Evolutionary conservation across 352 stramenopile species (phyloP), one percentile per base, ranked within the genome.

Genomic region (Phytophthora capsici): DNA sequence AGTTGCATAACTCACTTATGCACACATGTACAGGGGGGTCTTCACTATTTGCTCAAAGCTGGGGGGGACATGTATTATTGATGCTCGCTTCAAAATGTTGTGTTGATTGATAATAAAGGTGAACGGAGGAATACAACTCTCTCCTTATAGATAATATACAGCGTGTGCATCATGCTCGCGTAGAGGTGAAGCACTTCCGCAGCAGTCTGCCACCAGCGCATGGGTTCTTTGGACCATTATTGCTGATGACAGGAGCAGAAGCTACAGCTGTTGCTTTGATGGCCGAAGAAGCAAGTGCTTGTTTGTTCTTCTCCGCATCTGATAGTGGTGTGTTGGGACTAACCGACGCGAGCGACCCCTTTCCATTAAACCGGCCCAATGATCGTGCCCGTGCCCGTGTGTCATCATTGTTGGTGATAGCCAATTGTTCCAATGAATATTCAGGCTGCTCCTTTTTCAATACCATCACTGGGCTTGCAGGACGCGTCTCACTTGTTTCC

Each of bases 91-190:
- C 28, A 34, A 34, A 34, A 34, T 34, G 28, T 8, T 32, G n/a
- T 62, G 26, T 61, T 28, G 54, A 51, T 58, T 59, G 47, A 58
- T 73, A 60, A 54, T 51, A 44, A 19, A 41, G 40, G 38, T 44
- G 40, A 34, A 47, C 30, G 38, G 57, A 50, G 58, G 34, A 47
- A 14, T 16, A 17, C 25, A 40, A 26, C 19, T 32, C 25, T 23
- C 54, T 40, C 30, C 61, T 76, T 56, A 77, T 66, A 73, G 59
- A 68, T 75, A 69, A 54, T 53, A 57, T 65, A 66, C 56, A 69
- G 49, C 34, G 25, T 70, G 34, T 7, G 28, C 38, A 54, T 60
- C 65, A 78, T 25, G 40, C 60, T 12, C 51, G 57, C 19, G 59
- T 50, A 37, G 46, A 55, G 38, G 61, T 32, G 32, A 73, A 78